Evolutionary conservation across 139 green algal genomes (phyloP).

Genomic region (Asterochloris erici): DNA sequence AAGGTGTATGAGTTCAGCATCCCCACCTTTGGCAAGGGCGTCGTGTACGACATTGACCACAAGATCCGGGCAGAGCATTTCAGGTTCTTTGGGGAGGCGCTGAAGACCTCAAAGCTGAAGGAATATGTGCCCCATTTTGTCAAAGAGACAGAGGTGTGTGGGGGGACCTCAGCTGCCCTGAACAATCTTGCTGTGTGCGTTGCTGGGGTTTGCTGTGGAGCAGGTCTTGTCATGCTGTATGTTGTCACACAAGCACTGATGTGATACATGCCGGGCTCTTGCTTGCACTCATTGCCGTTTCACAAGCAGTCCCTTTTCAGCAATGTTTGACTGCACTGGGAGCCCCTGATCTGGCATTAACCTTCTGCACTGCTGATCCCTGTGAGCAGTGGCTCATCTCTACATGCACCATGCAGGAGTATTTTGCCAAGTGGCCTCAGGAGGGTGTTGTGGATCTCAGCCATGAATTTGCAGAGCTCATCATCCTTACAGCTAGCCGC

Average conservation of each 20-base stretch:
- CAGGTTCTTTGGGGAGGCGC: constrained; percentile 89
- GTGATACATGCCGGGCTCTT: too few relatives aligned
- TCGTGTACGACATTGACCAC: constrained; percentile 98
- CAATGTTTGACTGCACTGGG: too few relatives aligned
- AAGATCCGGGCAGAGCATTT: constrained; percentile 93
- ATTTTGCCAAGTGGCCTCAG: constrained; percentile 88
- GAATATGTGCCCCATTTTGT: constrained; percentile 90
- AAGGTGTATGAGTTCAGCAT: constrained; percentile 98
- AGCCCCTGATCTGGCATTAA: too few relatives aligned
- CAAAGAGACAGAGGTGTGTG: constrained; percentile 47
- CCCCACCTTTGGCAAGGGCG: constrained; percentile 93
- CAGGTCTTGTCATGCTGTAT: too few relatives aligned
- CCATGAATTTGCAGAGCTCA: constrained; percentile 83
- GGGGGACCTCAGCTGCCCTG: neutral
- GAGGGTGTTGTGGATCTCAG: constrained; percentile 86
- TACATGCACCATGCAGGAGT: constrained; percentile 53
- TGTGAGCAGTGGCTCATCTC: too few relatives aligned
- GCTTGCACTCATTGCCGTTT: too few relatives aligned
- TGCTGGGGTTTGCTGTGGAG: too few relatives aligned
- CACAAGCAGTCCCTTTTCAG: too few relatives aligned
- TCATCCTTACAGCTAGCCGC: constrained; percentile 89
- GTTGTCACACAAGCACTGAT: too few relatives aligned
- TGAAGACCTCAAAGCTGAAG: constrained; percentile 83
- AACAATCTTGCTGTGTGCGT: too few relatives aligned
- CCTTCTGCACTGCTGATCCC: too few relatives aligned